These are phyloP conservation scores for Flaveria bidentis DNA, from an alignment of 129 eudicot species.

Conservation along the genomic window DNA sequence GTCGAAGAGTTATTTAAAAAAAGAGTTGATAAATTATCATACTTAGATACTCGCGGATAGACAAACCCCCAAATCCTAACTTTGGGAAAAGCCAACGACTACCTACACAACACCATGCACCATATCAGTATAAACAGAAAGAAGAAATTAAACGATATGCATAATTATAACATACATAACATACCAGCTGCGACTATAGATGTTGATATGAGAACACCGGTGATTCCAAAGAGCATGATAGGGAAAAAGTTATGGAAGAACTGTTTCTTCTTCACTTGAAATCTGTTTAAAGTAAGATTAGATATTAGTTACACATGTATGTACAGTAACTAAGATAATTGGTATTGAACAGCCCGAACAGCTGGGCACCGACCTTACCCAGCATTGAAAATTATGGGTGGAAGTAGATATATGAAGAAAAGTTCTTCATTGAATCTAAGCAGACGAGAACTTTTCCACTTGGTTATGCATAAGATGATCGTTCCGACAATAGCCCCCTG, in stretches of 20 bases:
- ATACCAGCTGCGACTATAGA: constrained; percentile 73
- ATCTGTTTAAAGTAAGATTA: constrained; percentile 45
- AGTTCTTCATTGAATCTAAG: constrained; percentile 73
- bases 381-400: constrained; percentile 92
- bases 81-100: constrained; percentile 77
- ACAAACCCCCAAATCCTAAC: constrained; percentile 60
- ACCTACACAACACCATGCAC: constrained; percentile 46
- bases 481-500: constrained; percentile 73
- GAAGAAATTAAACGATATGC: background rate
- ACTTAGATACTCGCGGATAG: constrained; percentile 79
- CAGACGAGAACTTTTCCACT: constrained; percentile 74
- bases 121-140: constrained; percentile 10
- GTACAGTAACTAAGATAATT: background rate
- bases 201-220: constrained; percentile 87
- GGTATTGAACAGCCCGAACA: constrained; percentile 6
- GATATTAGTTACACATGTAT: constrained; percentile 12
- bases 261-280: constrained; percentile 94
- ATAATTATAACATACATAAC: background rate
- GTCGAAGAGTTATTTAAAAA: background rate
- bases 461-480: constrained; percentile 63
- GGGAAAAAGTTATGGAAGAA: constrained; percentile 90
- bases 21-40: constrained; percentile 13
- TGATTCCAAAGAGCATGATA: constrained; percentile 79
- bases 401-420: constrained; percentile 87
- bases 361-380: constrained; percentile 55